Percentiles rank a stretch among this genome's conserved stretches.
Conservation (phyloP, 306 rosid species). For the Prunus fruticosa region DNA sequence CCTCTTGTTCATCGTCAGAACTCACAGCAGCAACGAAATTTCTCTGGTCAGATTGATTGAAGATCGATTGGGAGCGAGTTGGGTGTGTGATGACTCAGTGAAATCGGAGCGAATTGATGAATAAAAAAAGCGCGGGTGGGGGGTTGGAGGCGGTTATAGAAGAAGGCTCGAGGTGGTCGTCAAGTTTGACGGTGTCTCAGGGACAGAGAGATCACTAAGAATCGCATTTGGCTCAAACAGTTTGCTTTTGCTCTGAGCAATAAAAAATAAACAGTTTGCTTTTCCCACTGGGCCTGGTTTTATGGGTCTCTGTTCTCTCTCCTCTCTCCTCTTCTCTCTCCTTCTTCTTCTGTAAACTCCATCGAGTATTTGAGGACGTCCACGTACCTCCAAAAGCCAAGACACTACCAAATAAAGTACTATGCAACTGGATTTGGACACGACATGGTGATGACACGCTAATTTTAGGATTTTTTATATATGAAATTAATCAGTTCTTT, state of each 20-base stretch:
- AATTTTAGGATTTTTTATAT: too few relatives aligned
- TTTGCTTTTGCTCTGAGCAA: not conserved
- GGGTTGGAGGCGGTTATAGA: too few relatives aligned
- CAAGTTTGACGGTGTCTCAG: not conserved
- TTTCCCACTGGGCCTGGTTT: not conserved
- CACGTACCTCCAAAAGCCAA: too few relatives aligned
- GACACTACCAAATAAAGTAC: too few relatives aligned
- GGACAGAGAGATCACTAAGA: not conserved
- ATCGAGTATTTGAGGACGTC: too few relatives aligned
- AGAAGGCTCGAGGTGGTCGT: not conserved
- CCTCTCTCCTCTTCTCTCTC: too few relatives aligned
- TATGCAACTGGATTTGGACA: too few relatives aligned
- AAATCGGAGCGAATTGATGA: not conserved
- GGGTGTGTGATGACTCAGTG: not conserved
- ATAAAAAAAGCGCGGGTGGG: not conserved
- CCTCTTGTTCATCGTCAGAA: slow-evolving; percentile 48
- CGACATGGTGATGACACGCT: too few relatives aligned
- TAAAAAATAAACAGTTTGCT: too few relatives aligned
- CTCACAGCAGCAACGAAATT: not conserved
- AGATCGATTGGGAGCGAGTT: not conserved
- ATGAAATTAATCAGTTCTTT: too few relatives aligned
- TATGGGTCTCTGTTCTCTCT: too few relatives aligned
- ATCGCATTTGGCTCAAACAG: not conserved
- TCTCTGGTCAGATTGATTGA: not conserved
- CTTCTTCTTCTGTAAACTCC: too few relatives aligned